phyloP scores from a whole-genome alignment of 1,139 yeast genomes.

The Yamadazyma dendronema region DNA sequence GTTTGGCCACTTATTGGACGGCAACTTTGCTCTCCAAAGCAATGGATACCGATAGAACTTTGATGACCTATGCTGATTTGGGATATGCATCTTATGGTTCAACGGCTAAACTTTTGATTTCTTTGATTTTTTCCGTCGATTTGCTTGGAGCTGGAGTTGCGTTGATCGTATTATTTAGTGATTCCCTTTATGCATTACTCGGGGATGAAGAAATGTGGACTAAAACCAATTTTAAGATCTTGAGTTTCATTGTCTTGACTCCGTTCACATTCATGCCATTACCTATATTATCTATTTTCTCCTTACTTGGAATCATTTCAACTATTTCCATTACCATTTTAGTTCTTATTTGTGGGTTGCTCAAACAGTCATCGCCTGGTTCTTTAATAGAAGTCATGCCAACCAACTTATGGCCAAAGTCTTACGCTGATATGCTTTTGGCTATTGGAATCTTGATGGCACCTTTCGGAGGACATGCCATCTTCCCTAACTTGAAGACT shows the following conservation, averaged over 20 bases:
- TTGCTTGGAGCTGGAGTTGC: slow-evolving; percentile 58
- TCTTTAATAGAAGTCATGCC: slow-evolving; percentile 43
- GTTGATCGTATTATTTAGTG: slow-evolving; percentile 53
- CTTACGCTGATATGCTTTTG: slow-evolving; percentile 39
- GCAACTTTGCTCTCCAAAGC: slow-evolving; percentile 41
- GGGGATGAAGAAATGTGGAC: slow-evolving; percentile 43
- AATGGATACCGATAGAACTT: slow-evolving; percentile 70
- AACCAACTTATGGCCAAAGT: slow-evolving; percentile 46
- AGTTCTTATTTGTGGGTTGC: slow-evolving; percentile 39
- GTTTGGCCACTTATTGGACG: slow-evolving; percentile 44
- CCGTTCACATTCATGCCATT: slow-evolving; percentile 49
- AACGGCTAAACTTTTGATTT: slow-evolving; percentile 40
- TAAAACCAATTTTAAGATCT: slow-evolving; percentile 32
- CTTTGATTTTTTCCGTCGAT: slow-evolving; percentile 44
- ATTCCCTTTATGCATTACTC: slow-evolving; percentile 45
- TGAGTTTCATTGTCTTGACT: slow-evolving; percentile 42
- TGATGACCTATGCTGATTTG: slow-evolving; percentile 86
- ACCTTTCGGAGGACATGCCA: slow-evolving; percentile 64
- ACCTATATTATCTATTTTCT: slow-evolving; percentile 42
- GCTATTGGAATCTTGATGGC: slow-evolving; percentile 60
- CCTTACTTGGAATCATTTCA: slow-evolving; percentile 44
- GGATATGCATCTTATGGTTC: slow-evolving; percentile 72
- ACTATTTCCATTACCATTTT: slow-evolving; percentile 43
- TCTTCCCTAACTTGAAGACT: slow-evolving; percentile 56
- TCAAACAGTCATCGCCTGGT: slow-evolving; percentile 42